phyloP scores from a whole-genome alignment of 305 asterid species.

The Solanum hybrid region DNA sequence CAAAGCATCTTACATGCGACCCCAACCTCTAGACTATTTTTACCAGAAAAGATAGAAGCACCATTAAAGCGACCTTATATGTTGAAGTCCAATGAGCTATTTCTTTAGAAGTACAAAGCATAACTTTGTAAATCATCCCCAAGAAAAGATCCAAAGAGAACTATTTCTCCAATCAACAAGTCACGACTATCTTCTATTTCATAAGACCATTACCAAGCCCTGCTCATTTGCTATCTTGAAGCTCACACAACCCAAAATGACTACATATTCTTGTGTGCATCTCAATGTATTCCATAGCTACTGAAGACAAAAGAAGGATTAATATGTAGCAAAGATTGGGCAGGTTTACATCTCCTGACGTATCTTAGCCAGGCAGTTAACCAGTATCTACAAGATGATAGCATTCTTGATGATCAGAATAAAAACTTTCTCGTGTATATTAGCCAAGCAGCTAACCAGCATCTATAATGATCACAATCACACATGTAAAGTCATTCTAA shows the following conservation, averaged over 20 bases:
- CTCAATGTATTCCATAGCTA: background rate
- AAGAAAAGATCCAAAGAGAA: background rate
- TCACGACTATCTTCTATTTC: background rate
- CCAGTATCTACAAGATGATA: background rate
- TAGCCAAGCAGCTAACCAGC: background rate
- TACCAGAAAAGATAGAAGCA: background rate
- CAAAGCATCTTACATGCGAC: background rate
- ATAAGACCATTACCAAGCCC: background rate
- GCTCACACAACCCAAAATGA: background rate
- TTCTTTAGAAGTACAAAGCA: background rate
- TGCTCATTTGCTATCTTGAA: background rate
- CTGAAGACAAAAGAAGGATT: background rate
- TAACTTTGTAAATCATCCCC: background rate
- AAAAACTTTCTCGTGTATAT: background rate
- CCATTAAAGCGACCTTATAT: background rate
- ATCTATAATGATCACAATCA: background rate
- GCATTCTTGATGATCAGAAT: background rate
- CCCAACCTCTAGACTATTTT: background rate
- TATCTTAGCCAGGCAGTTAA: background rate
- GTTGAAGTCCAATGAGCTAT: background rate
- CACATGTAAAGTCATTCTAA: background rate
- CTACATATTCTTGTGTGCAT: background rate
- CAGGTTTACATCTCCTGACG: background rate
- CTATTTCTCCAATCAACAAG: background rate
- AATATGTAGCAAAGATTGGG: background rate